These are phyloP conservation scores for Hypoxylon sp. DNA, from an alignment of 2,329 filamentous ascomycete genomes.

Conservation along the genomic window DNA sequence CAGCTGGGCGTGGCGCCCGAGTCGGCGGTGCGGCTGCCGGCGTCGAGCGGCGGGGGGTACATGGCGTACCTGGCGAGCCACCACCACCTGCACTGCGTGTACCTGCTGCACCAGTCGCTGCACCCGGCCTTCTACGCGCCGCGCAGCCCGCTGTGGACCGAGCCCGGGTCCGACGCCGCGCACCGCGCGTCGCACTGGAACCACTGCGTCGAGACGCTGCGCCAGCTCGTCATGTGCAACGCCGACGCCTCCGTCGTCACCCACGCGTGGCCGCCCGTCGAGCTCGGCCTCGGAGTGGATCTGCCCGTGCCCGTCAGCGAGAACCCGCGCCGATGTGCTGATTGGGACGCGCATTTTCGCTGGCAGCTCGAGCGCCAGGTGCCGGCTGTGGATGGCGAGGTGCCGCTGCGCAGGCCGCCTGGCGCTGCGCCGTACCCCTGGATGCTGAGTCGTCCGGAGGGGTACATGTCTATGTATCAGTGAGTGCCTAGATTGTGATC, in stretches of 20 bases:
- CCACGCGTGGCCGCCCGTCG: conserved; percentile 10
- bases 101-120: conserved; percentile 4
- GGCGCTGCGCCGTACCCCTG: too few species aligned
- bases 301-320: not conserved
- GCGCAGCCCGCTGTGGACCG: not conserved
- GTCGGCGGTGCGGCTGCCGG: conserved; percentile 6
- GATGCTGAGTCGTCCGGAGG: too few species aligned
- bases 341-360: conserved; percentile 13
- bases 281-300: not conserved
- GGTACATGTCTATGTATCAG: too few species aligned
- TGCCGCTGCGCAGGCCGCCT: too few species aligned
- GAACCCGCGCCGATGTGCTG: conserved; percentile 10
- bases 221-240: conserved; percentile 5
- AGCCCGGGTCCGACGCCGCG: too few species aligned
- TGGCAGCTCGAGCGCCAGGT: conserved; percentile 8
- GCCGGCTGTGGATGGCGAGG: too few species aligned
- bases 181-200: conserved; percentile 14
- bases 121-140: conserved; percentile 11
- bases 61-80: conserved; percentile 21
- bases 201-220: conserved; percentile 12
- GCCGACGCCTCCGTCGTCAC: conserved; percentile 8
- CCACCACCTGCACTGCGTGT: conserved; percentile 22
- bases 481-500: too few species aligned
- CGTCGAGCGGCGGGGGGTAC: conserved; percentile 18
- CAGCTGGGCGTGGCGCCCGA: too few species aligned